A percentile compares a stretch with the other conserved stretches of the same genome.
These are phyloP conservation scores for Yamadazyma nakazawae DNA, from an alignment of 805 yeast species.

Conservation along the genomic window DNA sequence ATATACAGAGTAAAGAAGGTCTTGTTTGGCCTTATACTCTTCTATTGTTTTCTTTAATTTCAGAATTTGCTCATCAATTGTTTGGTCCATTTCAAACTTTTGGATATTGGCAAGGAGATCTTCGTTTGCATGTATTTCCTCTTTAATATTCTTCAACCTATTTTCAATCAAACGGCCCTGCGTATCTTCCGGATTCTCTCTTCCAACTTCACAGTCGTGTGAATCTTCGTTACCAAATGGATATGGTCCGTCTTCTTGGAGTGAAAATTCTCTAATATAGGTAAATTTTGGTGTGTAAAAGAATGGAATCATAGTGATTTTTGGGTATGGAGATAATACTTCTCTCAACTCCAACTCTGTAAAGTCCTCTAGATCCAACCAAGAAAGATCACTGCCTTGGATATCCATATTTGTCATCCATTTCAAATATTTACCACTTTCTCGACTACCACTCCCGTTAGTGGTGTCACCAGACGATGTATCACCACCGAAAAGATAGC, in stretches of 20 bases:
- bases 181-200: conserved; percentile 51
- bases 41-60: conserved; percentile 9
- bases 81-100: conserved; percentile 7
- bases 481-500: conserved; percentile 5
- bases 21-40: conserved; percentile 20
- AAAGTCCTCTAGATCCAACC: conserved; percentile 79
- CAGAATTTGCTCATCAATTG: conserved; percentile 16
- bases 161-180: conserved; percentile 44
- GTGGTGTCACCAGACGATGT: conserved; percentile 12
- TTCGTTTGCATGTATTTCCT: conserved; percentile 28
- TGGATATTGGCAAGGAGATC: conserved; percentile 14
- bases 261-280: conserved; percentile 52
- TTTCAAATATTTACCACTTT: conserved; percentile 10
- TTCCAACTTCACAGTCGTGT: conserved; percentile 63
- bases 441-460: conserved; percentile 1
- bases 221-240: conserved; percentile 63
- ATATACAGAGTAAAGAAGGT: conserved; percentile 23
- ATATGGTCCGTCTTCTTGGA: conserved; percentile 42
- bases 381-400: conserved; percentile 35
- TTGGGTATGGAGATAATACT: conserved; percentile 38
- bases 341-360: conserved; percentile 60
- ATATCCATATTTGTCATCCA: conserved; percentile 24
- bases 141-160: conserved; percentile 16
- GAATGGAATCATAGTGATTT: conserved; percentile 45
- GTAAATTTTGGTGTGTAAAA: conserved; percentile 56